These are phyloP conservation scores for Ligustrum vulgare DNA, from an alignment of 257 asterid genomes.

Conservation along the genomic window DNA sequence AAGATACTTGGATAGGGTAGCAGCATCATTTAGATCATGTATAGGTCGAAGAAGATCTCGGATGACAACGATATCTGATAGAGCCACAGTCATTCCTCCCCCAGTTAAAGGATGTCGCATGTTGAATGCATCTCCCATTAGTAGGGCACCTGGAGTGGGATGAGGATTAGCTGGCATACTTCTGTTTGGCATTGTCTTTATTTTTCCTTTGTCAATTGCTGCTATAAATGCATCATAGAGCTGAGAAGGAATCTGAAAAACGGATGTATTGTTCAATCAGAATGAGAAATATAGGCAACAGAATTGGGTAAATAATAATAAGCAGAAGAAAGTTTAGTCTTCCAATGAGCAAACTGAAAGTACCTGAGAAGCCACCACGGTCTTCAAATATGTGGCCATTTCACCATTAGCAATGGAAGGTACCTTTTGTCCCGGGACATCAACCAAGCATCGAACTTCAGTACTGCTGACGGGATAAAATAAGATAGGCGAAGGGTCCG, in stretches of 20 bases:
- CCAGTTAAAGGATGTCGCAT: conserved; percentile 46
- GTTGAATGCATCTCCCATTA: conserved; percentile 45
- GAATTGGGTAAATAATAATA: not conserved
- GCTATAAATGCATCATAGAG: conserved; percentile 30
- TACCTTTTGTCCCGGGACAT: conserved; percentile 39
- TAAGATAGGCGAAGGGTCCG: conserved; percentile 36
- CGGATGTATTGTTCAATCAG: not conserved
- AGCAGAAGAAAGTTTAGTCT: not conserved
- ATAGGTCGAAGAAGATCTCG: conserved; percentile 35
- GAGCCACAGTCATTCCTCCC: conserved; percentile 48
- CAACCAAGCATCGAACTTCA: conserved; percentile 39
- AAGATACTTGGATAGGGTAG: conserved; percentile 28
- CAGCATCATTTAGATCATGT: conserved; percentile 23
- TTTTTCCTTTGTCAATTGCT: conserved; percentile 35
- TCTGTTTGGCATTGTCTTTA: conserved; percentile 40
- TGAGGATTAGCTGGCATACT: conserved; percentile 47
- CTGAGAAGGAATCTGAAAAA: conserved; percentile 34
- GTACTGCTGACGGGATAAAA: conserved; percentile 38
- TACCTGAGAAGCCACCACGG: conserved; percentile 40
- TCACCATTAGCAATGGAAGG: conserved; percentile 43
- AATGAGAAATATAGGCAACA: not conserved
- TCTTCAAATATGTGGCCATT: conserved; percentile 32
- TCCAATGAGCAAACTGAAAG: not conserved
- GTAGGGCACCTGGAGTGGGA: conserved; percentile 39
- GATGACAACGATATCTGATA: conserved; percentile 35